These are phyloP conservation scores for Kuraishia capsulata DNA, from an alignment of 805 yeast genomes.

Conservation along the genomic window DNA sequence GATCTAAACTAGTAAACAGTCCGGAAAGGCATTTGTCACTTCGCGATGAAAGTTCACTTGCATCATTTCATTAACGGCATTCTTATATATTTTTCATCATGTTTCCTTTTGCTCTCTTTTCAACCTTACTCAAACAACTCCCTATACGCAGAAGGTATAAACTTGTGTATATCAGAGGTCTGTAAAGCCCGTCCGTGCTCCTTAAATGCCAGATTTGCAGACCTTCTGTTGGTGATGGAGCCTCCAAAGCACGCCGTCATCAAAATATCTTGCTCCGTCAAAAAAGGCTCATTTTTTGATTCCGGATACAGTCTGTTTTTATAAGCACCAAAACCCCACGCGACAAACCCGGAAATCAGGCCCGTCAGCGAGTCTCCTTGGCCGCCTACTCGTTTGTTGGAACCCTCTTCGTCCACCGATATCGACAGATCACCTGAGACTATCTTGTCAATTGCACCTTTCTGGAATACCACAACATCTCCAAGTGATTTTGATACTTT, in stretches of 20 bases:
- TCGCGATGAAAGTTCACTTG: too few species aligned
- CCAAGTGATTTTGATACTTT: constrained; percentile 41
- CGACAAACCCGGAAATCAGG: constrained; percentile 67
- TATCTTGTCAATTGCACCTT: constrained; percentile 63
- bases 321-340: constrained; percentile 69
- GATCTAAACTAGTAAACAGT: too few species aligned
- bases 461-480: constrained; percentile 58
- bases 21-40: too few species aligned
- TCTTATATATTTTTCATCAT: too few species aligned
- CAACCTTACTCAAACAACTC: constrained; percentile 24
- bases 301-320: constrained; percentile 50
- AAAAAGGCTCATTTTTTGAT: constrained; percentile 20
- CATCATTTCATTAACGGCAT: too few species aligned
- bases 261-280: constrained; percentile 19
- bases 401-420: constrained; percentile 44
- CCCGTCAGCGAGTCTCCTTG: constrained; percentile 95
- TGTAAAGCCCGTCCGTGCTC: constrained; percentile 71
- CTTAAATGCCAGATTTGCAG: constrained; percentile 57
- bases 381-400: constrained; percentile 82
- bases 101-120: too few species aligned
- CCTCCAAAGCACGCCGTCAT: constrained; percentile 67
- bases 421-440: constrained; percentile 38
- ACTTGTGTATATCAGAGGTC: constrained; percentile 70
- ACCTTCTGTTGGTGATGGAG: constrained; percentile 51
- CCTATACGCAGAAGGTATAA: constrained; percentile 55